phyloP scores from a whole-genome alignment of 148 eudicot genomes.

The Hydrangea macrophylla region DNA sequence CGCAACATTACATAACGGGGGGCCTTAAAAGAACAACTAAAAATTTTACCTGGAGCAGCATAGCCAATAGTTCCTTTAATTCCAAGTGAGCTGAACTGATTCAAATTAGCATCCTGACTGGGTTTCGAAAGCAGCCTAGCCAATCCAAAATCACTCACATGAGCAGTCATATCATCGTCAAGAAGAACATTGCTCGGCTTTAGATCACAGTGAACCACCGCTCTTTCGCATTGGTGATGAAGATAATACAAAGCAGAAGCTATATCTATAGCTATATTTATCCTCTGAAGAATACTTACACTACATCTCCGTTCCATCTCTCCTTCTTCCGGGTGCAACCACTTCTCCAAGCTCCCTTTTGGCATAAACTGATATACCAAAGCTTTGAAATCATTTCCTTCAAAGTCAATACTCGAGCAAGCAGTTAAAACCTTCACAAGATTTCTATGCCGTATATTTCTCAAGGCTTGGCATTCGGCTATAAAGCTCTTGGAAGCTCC shows the following conservation, averaged over 20 bases:
- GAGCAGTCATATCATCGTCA: slow-evolving; percentile 29
- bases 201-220: slow-evolving; percentile 34
- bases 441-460: slow-evolving; percentile 35
- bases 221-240: slow-evolving; percentile 27
- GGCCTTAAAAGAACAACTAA: not conserved
- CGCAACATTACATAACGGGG: no score
- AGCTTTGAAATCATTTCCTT: slow-evolving; percentile 32
- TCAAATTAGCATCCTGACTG: not conserved
- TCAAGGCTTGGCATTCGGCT: slow-evolving; percentile 38
- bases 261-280: slow-evolving; percentile 31
- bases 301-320: not conserved
- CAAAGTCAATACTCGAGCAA: slow-evolving; percentile 29
- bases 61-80: slow-evolving; percentile 40
- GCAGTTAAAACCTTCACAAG: slow-evolving; percentile 32
- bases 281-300: slow-evolving; percentile 26
- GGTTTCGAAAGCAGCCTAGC: slow-evolving; percentile 19
- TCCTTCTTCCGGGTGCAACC: slow-evolving; percentile 25
- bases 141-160: slow-evolving; percentile 44
- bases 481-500: slow-evolving; percentile 32
- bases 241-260: slow-evolving; percentile 34
- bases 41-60: slow-evolving; percentile 33
- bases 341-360: slow-evolving; percentile 35
- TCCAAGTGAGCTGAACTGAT: slow-evolving; percentile 26
- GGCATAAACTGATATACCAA: slow-evolving; percentile 31
- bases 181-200: slow-evolving; percentile 43